Percentiles rank a stretch among this genome's conserved stretches.
phyloP scores from a whole-genome alignment of 2,329 filamentous ascomycete genomes.

The Scytalidium lignicola region DNA sequence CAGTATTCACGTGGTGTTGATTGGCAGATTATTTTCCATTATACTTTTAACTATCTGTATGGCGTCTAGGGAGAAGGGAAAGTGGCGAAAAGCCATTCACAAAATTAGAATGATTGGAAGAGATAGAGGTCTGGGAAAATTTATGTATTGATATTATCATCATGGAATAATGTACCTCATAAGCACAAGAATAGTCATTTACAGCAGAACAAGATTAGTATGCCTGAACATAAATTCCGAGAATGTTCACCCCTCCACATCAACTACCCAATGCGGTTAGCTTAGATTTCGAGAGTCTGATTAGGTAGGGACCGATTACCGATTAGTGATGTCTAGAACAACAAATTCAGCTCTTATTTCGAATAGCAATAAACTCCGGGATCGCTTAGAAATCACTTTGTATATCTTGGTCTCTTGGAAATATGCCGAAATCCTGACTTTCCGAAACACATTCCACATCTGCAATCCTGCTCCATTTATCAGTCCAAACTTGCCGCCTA shows the following conservation, averaged over 20 bases:
- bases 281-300: neutral
- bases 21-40: neutral
- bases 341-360: neutral
- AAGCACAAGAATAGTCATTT: no score
- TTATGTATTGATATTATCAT: no score
- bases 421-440: neutral
- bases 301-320: neutral
- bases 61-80: neutral
- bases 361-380: neutral
- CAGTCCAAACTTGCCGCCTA: neutral
- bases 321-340: neutral
- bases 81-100: neutral
- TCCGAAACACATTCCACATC: neutral
- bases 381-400: neutral
- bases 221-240: no score
- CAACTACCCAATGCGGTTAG: no score
- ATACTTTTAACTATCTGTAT: neutral
- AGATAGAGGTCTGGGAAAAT: neutral
- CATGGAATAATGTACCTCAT: no score
- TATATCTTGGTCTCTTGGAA: no score
- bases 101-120: neutral
- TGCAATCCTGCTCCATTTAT: neutral
- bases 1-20: constrained; percentile 96
- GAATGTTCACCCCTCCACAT: no score
- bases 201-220: no score